Base-by-base conservation (phyloP, 208 protist genomes). In the Leishmania tropica region DNA sequence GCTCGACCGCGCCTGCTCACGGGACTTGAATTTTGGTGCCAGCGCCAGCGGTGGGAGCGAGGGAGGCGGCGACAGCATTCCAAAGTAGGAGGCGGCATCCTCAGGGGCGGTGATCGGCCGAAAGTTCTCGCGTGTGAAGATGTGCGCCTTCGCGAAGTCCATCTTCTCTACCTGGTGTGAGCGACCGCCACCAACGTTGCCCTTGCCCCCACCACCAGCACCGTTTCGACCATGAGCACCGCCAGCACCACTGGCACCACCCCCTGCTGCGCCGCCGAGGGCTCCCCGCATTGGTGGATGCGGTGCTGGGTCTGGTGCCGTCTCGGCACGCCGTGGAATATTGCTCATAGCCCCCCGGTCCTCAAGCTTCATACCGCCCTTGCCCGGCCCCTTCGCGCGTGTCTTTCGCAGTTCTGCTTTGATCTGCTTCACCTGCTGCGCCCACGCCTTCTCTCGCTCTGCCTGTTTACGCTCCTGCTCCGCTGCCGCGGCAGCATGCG, bases 401-500 rank as follows among this genome's bases (percentile, higher is more conserved):
- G 94, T 92, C 75, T 91, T 92, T 60, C 88, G 88, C 17, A 97
- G 88, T 71, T 97, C 92, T 68, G 86, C 85, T 81, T 95, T 94
- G 17, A 97, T 83, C 79, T 93, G 91, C 78, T 96, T 94, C 48
- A 97, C 94, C 80, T 97, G 94, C 48, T 96, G 87, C 76, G 93
- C 92, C 94, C 94, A 97, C 53, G 90, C 89, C 68, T 84, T 82
- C 78, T 97, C 94, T 83, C 96, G 94, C 85, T 94, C 87, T 56
- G 84, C 75, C 86, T 96, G 88, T 81, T 89, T 92, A 5, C 86
- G 82, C 83, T 95, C 87, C 86, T 84, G 72, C 73, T 85, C 82
- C 24, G 82, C 54, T 42, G 81, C 76, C 28, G 67, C 42, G 35
- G 62, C 42, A n/a, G 79, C 82, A 48, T 24, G 48, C 28, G 71